A percentile compares a stretch with the other conserved stretches of the same genome.
phyloP scores from a whole-genome alignment of 2,329 filamentous ascomycete genomes.

The Penicillium sp. region DNA sequence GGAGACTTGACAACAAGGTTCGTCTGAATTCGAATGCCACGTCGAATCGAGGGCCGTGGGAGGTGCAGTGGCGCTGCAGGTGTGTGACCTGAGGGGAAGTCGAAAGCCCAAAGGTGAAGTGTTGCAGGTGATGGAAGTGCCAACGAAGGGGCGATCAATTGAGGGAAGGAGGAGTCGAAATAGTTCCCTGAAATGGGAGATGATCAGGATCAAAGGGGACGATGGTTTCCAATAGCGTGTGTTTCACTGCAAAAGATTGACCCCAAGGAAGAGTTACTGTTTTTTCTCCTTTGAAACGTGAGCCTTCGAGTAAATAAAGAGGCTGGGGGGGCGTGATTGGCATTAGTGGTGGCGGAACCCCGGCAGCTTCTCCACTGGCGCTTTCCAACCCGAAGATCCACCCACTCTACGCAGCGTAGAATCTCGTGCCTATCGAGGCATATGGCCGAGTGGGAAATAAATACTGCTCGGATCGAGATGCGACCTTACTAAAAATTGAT shows the following conservation, averaged over 20 bases:
- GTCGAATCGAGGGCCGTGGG: conserved; percentile 22
- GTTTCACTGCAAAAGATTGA: conserved; percentile 4
- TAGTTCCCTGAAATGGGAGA: background rate
- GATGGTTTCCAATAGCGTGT: conserved; percentile 6
- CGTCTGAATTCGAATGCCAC: conserved; percentile 35
- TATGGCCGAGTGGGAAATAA: too few species aligned
- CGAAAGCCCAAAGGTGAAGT: conserved; percentile 2
- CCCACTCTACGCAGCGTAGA: conserved; percentile 27
- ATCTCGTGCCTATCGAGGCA: conserved; percentile 6
- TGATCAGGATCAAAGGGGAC: background rate
- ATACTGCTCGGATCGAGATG: too few species aligned
- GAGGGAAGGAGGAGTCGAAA: background rate
- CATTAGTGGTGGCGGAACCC: conserved; percentile 41
- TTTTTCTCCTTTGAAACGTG: conserved; percentile 9
- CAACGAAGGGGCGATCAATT: background rate
- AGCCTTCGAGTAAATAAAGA: conserved; percentile 25
- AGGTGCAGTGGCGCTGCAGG: conserved; percentile 17
- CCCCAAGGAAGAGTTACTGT: background rate
- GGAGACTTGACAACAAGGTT: conserved; percentile 6
- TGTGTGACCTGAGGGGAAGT: conserved; percentile 12
- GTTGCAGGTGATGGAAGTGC: background rate
- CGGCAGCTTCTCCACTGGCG: background rate
- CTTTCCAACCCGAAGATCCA: conserved; percentile 25
- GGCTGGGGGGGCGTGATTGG: conserved; percentile 22
- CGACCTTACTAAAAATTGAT: too few species aligned